phyloP scores from a whole-genome alignment of 2,329 filamentous ascomycete species.

The Colletotrichum lini region DNA sequence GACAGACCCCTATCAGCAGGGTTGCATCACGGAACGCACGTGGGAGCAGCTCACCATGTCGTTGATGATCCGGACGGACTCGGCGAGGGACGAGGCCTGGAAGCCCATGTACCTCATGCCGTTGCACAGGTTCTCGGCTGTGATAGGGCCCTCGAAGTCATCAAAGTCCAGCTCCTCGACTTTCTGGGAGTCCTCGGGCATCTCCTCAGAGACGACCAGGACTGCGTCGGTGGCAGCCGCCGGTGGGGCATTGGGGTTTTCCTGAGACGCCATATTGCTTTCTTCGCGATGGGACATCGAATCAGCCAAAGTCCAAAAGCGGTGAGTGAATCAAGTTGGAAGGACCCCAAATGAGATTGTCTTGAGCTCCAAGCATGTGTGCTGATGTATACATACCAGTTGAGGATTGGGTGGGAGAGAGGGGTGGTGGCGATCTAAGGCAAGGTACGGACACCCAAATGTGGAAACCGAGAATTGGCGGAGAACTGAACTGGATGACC shows the following conservation, averaged over 20 bases:
- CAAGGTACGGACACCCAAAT: conserved; percentile 10
- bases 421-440: conserved; percentile 26
- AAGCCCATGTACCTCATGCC: conserved; percentile 90
- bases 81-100: conserved; percentile 79
- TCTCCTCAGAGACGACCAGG: conserved; percentile 84
- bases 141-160: conserved; percentile 81
- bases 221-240: conserved; percentile 82
- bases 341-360: conserved; percentile 28
- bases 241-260: conserved; percentile 62
- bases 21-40: conserved; percentile 12
- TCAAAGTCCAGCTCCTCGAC: conserved; percentile 96
- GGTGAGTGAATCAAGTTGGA: neutral
- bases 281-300: conserved; percentile 8
- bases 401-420: no score
- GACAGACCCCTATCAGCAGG: conserved; percentile 43
- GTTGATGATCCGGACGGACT: conserved; percentile 93
- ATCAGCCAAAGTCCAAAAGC: conserved; percentile 9
- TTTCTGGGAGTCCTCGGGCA: conserved; percentile 82
- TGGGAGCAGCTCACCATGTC: conserved; percentile 80
- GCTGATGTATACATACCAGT: conserved; percentile 22
- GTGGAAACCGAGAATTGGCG: conserved; percentile 29
- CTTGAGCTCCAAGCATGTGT: conserved; percentile 5
- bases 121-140: conserved; percentile 85
- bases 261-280: conserved; percentile 49
- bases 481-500: conserved; percentile 27